These are phyloP conservation scores for Zanthoxylum bungeanum DNA, from an alignment of 345 rosid genomes.

Conservation along the genomic window DNA sequence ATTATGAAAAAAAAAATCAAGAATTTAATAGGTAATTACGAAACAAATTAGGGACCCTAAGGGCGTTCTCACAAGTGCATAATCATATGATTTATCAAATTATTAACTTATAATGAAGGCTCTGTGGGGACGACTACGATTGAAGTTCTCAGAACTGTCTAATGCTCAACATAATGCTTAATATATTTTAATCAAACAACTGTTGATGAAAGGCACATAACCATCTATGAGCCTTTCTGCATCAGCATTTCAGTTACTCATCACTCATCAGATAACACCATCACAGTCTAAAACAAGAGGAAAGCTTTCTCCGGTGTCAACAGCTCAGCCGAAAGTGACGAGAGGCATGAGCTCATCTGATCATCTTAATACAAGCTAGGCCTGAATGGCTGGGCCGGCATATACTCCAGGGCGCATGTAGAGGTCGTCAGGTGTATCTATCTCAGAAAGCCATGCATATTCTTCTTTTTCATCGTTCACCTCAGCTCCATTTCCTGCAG, in stretches of 20 bases:
- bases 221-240: not conserved
- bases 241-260: not conserved
- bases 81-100: too few species aligned
- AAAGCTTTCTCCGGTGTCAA: not conserved
- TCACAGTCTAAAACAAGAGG: not conserved
- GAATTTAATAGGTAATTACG: too few species aligned
- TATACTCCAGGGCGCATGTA: slow-evolving; percentile 75
- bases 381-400: slow-evolving; percentile 55
- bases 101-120: too few species aligned
- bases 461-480: slow-evolving; percentile 44
- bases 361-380: slow-evolving; percentile 23
- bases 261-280: not conserved
- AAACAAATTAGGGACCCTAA: too few species aligned
- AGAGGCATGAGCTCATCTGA: not conserved
- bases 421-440: slow-evolving; percentile 65
- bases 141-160: too few species aligned
- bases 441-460: slow-evolving; percentile 83
- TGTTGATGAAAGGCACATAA: not conserved
- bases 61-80: too few species aligned
- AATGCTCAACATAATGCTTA: too few species aligned
- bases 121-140: too few species aligned
- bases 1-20: too few species aligned
- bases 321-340: not conserved
- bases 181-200: too few species aligned
- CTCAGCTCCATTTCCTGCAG: slow-evolving; percentile 42